Evolutionary conservation across 495 filamentous ascomycete genomes (phyloP), one percentile per base, ranked within the genome.

Genomic region (Astrothelium subdiscretum): DNA sequence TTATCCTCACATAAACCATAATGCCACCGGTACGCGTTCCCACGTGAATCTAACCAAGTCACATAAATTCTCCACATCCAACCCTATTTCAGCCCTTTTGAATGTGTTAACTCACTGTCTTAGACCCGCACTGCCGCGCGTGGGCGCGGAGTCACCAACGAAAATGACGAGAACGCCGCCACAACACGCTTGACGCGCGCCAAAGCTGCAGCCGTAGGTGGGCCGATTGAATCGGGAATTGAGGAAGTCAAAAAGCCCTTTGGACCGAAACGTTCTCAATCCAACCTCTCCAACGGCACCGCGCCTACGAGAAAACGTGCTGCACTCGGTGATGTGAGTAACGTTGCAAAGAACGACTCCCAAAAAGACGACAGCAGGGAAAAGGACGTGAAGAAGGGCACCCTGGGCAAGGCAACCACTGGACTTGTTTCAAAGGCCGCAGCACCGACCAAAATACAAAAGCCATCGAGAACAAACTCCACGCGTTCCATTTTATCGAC

Each of bases 101-200:
- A 8, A 3, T 29, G 2, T 2, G 20, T 24, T 54, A 29, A 54
- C 24, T 29, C 24, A 29, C 24, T 29, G 26, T 27, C 11, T 8
- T n/a, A 54, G 48, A 15, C 5, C 4, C 48, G 48, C 11, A 29
- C 24, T 26, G 75, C 76, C 59, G 73, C 80, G 67, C 79, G 86
- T 66, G 78, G 79, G 61, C 85, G 91, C 75, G 80, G 83, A 66
- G 76, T 86, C 63, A 86, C 85, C 68, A 92, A 97, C 72, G 91
- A 96, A 76, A 96, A 96, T 70, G 94, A 96, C 70, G 94, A 97
- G 79, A 96, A 95, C 69, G 76, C 74, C 43, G 83, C 80, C 27
- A 83, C 87, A 62, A 86, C 84, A 73, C 91, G 92, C 75, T 69
- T 97, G 70, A 98, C 94, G 59, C 82, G 94, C 73, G 92, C 95